Evolutionary conservation across 805 yeast genomes (phyloP), one percentile per base, ranked within the genome.

Genomic region (Saturnispora sanitii): DNA sequence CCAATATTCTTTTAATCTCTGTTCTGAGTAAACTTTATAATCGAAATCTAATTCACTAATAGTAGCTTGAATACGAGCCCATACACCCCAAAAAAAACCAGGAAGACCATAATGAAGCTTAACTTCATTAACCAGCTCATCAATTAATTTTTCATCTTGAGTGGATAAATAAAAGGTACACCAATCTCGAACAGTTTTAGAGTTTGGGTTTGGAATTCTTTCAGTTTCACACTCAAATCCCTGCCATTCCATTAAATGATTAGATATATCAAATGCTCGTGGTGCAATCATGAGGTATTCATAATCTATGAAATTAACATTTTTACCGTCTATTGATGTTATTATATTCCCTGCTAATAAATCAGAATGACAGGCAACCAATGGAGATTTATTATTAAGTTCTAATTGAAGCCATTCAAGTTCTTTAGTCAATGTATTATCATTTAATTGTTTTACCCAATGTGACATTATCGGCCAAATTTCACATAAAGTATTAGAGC

Each of bases 61-160:
- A 41, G 70, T 70, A 45, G 80, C 68, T 57, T 82, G 92, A 40
- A 82, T 82, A 45, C 77, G 79, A 2, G 87, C 76, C 92, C 92
- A 82, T 8, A 82, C 69, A 1, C 90, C 88, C 92, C 92, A 82
- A 55, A 79, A 82, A 52, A 82, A 79, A 1, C 90, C 92, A 0
- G 92, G 92, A 60, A 82, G 60, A 0, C 92, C 92, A 63, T 79
- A 82, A 64, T 72, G 80, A 4, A 68, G 55, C 12, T 64, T 57
- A 18, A 82, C 68, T 54, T 82, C 88, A 11, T 62, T 57, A 17
- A 81, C 70, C 23, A 81, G 58, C 1, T 45, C 47, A 40, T 66
- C 66, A 5, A 79, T 60, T 17, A 33, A 26, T 8, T 36, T 26
- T 7, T 35, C 33, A 3, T 27, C 17, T n/a, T 37, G 23, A 12